Evolutionary conservation across 192 early-diverging fungal species (phyloP), one percentile per base, ranked within the genome.

Genomic region (Coemansia sp.): DNA sequence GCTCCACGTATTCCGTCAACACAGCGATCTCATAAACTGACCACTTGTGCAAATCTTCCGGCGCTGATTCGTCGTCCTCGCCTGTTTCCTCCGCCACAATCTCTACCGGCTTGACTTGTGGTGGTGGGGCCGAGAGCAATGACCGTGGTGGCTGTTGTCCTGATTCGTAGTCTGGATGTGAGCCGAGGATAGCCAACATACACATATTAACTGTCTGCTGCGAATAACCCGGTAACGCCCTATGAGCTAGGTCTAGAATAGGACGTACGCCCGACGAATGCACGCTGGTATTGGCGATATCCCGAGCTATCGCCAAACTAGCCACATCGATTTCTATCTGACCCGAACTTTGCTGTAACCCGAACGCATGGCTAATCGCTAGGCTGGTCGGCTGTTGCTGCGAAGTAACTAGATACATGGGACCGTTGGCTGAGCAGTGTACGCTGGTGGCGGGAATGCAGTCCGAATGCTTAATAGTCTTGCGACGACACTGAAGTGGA

Each of bases 401-500:
- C 3, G 55, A 24, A 29, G 33, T n/a, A 3, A 58, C 68, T 0
- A 61, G 66, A 12, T 61, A 62, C 68, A 62, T 62, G 29, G 29
- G 68, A 0, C 68, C 55, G 41, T 41, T 47, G 68, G 43, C 44
- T 13, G 68, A 31, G 2, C 63, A 43, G 39, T 63, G 70, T 2
- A 33, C 22, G 3, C 39, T 52, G 38, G 70, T 53, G 39, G 64
- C 27, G 0, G 27, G 36, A 15, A 63, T 40, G 62, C 11, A 46
- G 50, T 38, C 33, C 5, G 12, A 34, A 24, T 29, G 53, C 40
- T 78, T 83, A 2, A 78, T 61, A 1, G 69, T 77, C 53, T 83
- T 83, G 65, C 75, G 69, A 4, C 80, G 68, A 43, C 75, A 77
- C 52, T 83, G 80, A 38, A 77, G 69, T 22, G 80, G 80, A 33